Evolutionary conservation across 805 yeast genomes (phyloP).

Genomic region (Millerozyma miso): DNA sequence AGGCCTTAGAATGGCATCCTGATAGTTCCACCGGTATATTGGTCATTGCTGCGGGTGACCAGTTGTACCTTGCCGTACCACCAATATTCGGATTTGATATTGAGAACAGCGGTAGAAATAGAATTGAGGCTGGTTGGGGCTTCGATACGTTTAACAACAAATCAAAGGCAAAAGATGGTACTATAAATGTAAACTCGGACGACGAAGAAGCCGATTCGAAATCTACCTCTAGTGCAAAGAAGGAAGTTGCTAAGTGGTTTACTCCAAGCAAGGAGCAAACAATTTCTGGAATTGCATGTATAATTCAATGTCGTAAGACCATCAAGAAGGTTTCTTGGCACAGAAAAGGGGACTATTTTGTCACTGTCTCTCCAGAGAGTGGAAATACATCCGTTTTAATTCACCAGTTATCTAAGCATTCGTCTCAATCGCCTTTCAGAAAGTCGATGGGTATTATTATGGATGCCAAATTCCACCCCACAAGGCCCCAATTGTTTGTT

Average conservation of each 20-base stretch:
- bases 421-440: slow-evolving; percentile 92
- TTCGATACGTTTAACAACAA: slow-evolving; percentile 61
- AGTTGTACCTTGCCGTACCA: slow-evolving; percentile 75
- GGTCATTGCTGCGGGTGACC: slow-evolving; percentile 81
- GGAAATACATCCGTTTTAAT: slow-evolving; percentile 85
- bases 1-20: slow-evolving; percentile 88
- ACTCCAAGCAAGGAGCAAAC: slow-evolving; percentile 65
- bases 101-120: slow-evolving; percentile 74
- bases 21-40: slow-evolving; percentile 66
- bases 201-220: slow-evolving; percentile 35
- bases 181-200: slow-evolving; percentile 34
- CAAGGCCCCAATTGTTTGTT: slow-evolving; percentile 88
- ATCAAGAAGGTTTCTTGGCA: slow-evolving; percentile 92
- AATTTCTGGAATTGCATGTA: slow-evolving; percentile 64
- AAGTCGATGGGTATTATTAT: slow-evolving; percentile 90
- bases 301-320: slow-evolving; percentile 60
- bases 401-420: slow-evolving; percentile 91
- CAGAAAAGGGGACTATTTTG: slow-evolving; percentile 94
- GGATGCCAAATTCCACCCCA: slow-evolving; percentile 97
- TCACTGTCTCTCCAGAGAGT: slow-evolving; percentile 92
- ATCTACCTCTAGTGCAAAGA: slow-evolving; percentile 22
- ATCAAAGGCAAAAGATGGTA: slow-evolving; percentile 35
- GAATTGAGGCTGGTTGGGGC: slow-evolving; percentile 90
- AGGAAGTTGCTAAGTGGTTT: slow-evolving; percentile 73
- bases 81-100: slow-evolving; percentile 86